Conservation (phyloP, 169 alveolate species). For the Theileria equi region DNA sequence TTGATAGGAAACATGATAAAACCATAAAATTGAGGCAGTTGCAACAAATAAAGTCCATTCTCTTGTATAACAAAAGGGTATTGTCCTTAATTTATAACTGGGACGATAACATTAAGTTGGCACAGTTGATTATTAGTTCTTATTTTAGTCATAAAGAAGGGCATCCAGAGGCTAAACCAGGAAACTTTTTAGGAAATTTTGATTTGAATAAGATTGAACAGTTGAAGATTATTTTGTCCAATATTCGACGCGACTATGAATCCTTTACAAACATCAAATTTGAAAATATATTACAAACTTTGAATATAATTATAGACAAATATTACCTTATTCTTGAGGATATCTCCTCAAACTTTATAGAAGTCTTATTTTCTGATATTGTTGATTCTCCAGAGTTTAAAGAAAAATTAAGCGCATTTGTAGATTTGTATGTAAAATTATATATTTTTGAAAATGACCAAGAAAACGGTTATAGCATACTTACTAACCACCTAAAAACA, state of each 20-base stretch:
- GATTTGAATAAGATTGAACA: not conserved
- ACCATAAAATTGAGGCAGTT: conserved; percentile 3
- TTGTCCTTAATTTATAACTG: conserved; percentile 46
- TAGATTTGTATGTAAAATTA: not conserved
- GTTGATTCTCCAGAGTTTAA: not conserved
- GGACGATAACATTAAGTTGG: conserved; percentile 43
- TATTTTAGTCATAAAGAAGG: conserved; percentile 1
- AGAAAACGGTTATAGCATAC: too few species aligned
- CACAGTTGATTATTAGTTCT: conserved; percentile 2
- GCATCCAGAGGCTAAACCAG: not conserved
- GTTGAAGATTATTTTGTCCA: conserved; percentile 8
- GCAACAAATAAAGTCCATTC: conserved; percentile 11
- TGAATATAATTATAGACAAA: conserved; percentile 10
- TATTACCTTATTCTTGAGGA: conserved; percentile 35
- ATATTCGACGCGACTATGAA: conserved; percentile 6
- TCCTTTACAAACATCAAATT: conserved; percentile 7
- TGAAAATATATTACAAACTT: conserved; percentile 10
- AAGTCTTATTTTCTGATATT: not conserved
- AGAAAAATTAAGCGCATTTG: not conserved
- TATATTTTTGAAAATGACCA: not conserved
- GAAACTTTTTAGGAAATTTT: not conserved
- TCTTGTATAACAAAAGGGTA: conserved; percentile 19
- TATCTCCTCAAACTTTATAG: conserved; percentile 19
- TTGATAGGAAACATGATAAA: conserved; percentile 24
- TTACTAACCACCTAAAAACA: too few species aligned